Percentiles rank a stretch among this genome's conserved stretches.
Evolutionary conservation across 2,329 filamentous ascomycete genomes (phyloP).

Genomic region (Neofusicoccum laricinum): DNA sequence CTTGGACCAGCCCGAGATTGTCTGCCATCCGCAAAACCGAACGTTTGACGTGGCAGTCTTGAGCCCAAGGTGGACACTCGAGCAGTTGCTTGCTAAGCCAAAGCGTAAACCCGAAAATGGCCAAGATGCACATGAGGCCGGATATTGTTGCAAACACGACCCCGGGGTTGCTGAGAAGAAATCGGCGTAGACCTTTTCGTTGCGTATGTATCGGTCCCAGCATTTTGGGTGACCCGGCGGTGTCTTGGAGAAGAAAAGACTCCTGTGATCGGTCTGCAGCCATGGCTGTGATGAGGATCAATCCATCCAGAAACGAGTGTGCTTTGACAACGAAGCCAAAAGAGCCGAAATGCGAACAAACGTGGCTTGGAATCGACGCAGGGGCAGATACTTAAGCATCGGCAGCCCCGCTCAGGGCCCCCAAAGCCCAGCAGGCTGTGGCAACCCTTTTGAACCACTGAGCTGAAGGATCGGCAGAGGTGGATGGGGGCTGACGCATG

Average conservation of each 20-base stretch:
- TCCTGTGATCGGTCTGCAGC: background rate
- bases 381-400: background rate
- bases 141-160: background rate
- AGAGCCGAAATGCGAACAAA: too few relatives aligned
- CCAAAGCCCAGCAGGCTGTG: too few relatives aligned
- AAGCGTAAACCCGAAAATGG: conserved; percentile 15
- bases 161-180: background rate
- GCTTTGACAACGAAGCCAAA: too few relatives aligned
- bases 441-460: background rate
- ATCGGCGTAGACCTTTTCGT: background rate
- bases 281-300: background rate
- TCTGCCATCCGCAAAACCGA: background rate
- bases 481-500: background rate
- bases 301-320: background rate
- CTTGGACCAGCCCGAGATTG: conserved; percentile 10
- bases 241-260: background rate
- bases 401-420: background rate
- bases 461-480: background rate
- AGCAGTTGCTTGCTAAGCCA: conserved; percentile 26
- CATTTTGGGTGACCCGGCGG: background rate
- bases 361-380: too few relatives aligned
- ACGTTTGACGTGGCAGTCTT: background rate
- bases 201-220: too few relatives aligned
- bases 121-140: background rate
- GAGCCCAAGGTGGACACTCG: conserved; percentile 12